phyloP scores from a whole-genome alignment of 495 filamentous ascomycete species.

The Penicillium tannophilum region DNA sequence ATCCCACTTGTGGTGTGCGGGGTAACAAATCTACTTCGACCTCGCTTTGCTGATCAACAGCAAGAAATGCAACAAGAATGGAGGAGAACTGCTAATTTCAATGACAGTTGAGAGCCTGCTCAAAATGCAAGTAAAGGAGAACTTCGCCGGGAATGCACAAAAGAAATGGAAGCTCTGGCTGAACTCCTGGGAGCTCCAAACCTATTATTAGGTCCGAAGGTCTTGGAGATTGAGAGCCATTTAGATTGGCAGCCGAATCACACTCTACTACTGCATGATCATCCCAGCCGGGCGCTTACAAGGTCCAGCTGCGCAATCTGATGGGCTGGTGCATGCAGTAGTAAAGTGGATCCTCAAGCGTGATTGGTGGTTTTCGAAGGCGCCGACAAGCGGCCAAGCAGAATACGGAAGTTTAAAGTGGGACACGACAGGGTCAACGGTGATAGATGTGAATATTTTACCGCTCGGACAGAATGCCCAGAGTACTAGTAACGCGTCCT shows the following conservation, averaged over 20 bases:
- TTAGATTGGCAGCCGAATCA: slow-evolving; percentile 20
- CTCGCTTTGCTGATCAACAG: not conserved
- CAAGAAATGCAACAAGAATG: not conserved
- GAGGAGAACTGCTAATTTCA: not conserved
- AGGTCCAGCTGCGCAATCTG: slow-evolving; percentile 9
- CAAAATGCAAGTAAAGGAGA: not conserved
- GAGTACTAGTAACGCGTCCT: no score
- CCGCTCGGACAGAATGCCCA: not conserved
- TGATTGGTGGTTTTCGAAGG: slow-evolving; percentile 14
- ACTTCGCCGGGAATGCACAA: not conserved
- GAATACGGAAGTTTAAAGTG: slow-evolving; percentile 3
- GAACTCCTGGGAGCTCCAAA: slow-evolving; percentile 9
- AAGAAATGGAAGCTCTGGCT: not conserved
- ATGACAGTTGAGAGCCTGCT: slow-evolving; percentile 2
- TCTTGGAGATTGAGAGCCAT: not conserved
- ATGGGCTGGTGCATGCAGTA: slow-evolving; percentile 14
- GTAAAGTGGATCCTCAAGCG: slow-evolving; percentile 1
- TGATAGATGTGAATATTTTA: slow-evolving; percentile 1
- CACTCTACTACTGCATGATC: slow-evolving; percentile 26
- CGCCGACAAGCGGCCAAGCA: slow-evolving; percentile 17
- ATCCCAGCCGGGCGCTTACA: slow-evolving; percentile 29
- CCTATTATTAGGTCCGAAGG: slow-evolving; percentile 22
- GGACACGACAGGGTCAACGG: not conserved
- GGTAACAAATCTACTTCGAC: not conserved
- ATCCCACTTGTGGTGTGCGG: not conserved